phyloP scores from a whole-genome alignment of 192 early-diverging fungal species.

The Umbelopsis sp. region DNA sequence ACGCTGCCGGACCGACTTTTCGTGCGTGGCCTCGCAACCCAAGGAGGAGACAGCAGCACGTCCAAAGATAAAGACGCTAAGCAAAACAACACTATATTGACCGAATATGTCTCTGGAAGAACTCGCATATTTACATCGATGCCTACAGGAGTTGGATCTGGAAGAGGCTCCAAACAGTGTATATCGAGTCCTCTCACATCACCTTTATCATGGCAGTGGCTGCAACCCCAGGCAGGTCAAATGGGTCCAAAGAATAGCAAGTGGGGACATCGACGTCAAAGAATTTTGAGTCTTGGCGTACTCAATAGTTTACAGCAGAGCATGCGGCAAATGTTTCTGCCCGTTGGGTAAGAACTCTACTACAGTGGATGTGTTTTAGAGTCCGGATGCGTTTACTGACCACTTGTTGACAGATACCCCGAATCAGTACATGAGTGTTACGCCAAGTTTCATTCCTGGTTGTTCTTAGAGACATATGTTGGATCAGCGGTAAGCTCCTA shows the following conservation, averaged over 20 bases:
- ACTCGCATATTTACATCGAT: slow-evolving; percentile 46
- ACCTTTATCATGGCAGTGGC: slow-evolving; percentile 44
- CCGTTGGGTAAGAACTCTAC: slow-evolving; percentile 51
- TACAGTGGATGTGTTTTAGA: too few species aligned
- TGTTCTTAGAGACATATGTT: slow-evolving; percentile 64
- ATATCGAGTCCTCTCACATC: slow-evolving; percentile 38
- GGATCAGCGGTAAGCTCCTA: slow-evolving; percentile 51
- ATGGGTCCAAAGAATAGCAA: neutral
- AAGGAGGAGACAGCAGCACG: neutral
- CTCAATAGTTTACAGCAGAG: slow-evolving; percentile 36
- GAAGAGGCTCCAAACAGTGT: slow-evolving; percentile 32
- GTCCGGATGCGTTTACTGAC: neutral
- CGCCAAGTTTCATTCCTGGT: slow-evolving; percentile 55
- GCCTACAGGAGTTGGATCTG: slow-evolving; percentile 34
- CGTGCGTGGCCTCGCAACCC: neutral
- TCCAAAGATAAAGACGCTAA: neutral
- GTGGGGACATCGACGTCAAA: slow-evolving; percentile 14
- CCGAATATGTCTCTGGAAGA: slow-evolving; percentile 43
- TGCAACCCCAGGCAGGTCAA: slow-evolving; percentile 18
- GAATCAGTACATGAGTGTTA: slow-evolving; percentile 61
- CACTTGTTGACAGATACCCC: slow-evolving; percentile 49
- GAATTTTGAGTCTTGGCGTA: neutral
- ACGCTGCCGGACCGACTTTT: neutral
- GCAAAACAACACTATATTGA: slow-evolving; percentile 32
- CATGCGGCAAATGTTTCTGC: slow-evolving; percentile 60